Conservation (phyloP, 768 basidiomycete genomes). For the Leccinum incarnatum region DNA sequence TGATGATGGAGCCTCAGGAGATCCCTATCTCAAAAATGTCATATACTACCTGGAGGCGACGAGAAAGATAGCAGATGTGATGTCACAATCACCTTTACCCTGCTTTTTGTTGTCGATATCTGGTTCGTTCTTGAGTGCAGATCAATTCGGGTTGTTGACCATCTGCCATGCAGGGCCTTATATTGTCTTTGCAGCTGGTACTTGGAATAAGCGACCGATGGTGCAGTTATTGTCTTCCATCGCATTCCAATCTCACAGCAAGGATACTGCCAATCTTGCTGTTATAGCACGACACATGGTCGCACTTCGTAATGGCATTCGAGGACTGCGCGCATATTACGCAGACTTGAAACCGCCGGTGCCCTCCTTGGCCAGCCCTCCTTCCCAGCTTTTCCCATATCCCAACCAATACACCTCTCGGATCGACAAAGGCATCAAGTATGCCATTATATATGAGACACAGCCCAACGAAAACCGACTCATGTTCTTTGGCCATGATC, state of each 20-base stretch:
- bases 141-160: too few relatives aligned
- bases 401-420: slow-evolving; percentile 8
- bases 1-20: slow-evolving; percentile 19
- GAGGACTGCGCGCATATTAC: slow-evolving; percentile 24
- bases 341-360: not conserved
- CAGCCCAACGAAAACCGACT: slow-evolving; percentile 1
- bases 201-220: too few relatives aligned
- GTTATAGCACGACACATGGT: too few relatives aligned
- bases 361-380: not conserved
- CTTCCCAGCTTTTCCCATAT: slow-evolving; percentile 2
- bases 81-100: slow-evolving; percentile 21
- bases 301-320: too few relatives aligned
- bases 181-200: too few relatives aligned
- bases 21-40: slow-evolving; percentile 28
- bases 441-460: not conserved
- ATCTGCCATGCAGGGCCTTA: too few relatives aligned
- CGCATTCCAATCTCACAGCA: too few relatives aligned
- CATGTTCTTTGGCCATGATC: slow-evolving; percentile 7
- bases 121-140: slow-evolving; percentile 11
- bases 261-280: too few relatives aligned
- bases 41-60: slow-evolving; percentile 22
- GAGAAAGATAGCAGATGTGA: not conserved
- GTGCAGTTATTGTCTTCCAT: too few relatives aligned
- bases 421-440: slow-evolving; percentile 9
- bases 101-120: slow-evolving; percentile 25